phyloP scores from a whole-genome alignment of 2,329 filamentous ascomycete species.

The Scedosporium aurantiacum region DNA sequence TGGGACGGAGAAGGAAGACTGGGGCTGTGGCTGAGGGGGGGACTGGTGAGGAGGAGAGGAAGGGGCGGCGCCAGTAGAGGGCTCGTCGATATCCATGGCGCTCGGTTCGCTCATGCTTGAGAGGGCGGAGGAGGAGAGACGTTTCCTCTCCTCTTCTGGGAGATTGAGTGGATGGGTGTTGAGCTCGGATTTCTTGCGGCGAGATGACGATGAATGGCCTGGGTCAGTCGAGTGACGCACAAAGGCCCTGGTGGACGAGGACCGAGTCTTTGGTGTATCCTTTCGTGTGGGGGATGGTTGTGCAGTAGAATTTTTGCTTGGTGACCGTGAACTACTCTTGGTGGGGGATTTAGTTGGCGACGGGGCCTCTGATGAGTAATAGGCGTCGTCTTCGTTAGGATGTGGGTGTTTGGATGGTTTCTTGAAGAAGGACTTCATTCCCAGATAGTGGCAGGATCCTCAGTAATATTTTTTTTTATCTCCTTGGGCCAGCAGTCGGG shows the following conservation, averaged over 20 bases:
- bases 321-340: conserved; percentile 15
- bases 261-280: conserved; percentile 25
- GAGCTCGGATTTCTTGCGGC: conserved; percentile 47
- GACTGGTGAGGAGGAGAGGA: conserved; percentile 32
- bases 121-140: conserved; percentile 58
- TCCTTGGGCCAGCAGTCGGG: background rate
- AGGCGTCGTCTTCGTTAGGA: background rate
- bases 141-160: conserved; percentile 76
- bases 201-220: conserved; percentile 27
- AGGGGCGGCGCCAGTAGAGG: conserved; percentile 31
- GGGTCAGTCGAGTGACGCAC: conserved; percentile 37
- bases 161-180: conserved; percentile 83
- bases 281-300: conserved; percentile 15
- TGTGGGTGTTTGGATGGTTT: conserved; percentile 6
- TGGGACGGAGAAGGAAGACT: conserved; percentile 38
- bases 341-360: conserved; percentile 6
- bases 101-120: conserved; percentile 51
- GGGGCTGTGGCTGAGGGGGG: conserved; percentile 27
- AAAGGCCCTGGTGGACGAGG: conserved; percentile 28
- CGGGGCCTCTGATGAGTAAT: conserved; percentile 1
- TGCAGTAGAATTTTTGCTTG: conserved; percentile 23
- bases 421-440: conserved; percentile 7
- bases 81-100: conserved; percentile 71
- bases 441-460: background rate
- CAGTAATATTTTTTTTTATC: background rate